These are phyloP conservation scores for Phialophora chinensis DNA, from an alignment of 2,329 filamentous ascomycete genomes.

Conservation along the genomic window DNA sequence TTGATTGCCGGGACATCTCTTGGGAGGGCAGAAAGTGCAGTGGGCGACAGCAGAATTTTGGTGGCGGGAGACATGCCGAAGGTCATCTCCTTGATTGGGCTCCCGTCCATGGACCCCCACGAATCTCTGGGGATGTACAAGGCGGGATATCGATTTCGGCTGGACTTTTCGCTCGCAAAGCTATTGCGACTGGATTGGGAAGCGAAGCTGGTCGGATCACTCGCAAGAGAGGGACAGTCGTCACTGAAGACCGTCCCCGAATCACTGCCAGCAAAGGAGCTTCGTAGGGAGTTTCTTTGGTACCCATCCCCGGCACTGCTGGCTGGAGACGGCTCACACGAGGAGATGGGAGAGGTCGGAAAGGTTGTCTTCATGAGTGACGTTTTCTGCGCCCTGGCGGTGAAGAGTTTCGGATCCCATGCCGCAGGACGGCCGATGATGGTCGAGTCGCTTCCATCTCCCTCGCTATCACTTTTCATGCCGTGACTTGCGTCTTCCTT, in stretches of 20 bases:
- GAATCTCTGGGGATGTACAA: slow-evolving; percentile 64
- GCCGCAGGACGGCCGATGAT: slow-evolving; percentile 41
- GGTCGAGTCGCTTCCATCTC: slow-evolving; percentile 48
- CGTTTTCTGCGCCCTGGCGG: slow-evolving; percentile 33
- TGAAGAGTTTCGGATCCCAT: slow-evolving; percentile 41
- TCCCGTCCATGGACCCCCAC: slow-evolving; percentile 63
- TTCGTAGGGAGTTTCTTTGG: slow-evolving; percentile 80
- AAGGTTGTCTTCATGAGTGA: slow-evolving; percentile 29
- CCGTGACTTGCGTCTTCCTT: slow-evolving; percentile 44
- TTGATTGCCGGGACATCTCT: slow-evolving; percentile 75
- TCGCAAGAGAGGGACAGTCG: slow-evolving; percentile 52
- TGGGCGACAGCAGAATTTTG: slow-evolving; percentile 75
- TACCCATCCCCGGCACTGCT: slow-evolving; percentile 67
- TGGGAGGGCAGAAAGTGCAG: slow-evolving; percentile 73
- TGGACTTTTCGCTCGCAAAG: slow-evolving; percentile 46
- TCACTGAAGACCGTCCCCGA: slow-evolving; percentile 67
- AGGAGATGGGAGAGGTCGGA: slow-evolving; percentile 40
- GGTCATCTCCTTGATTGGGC: slow-evolving; percentile 53
- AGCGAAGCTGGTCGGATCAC: slow-evolving; percentile 57
- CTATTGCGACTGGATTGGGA: slow-evolving; percentile 49
- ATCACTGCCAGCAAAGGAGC: slow-evolving; percentile 81
- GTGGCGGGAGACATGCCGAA: slow-evolving; percentile 53
- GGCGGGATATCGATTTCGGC: slow-evolving; percentile 60
- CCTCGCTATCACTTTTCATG: slow-evolving; percentile 45
- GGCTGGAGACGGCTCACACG: slow-evolving; percentile 58